A percentile compares a stretch with the other conserved stretches of the same genome.
Evolutionary conservation across 2,329 filamentous ascomycete species (phyloP).

Genomic region (Monosporascus ibericus): DNA sequence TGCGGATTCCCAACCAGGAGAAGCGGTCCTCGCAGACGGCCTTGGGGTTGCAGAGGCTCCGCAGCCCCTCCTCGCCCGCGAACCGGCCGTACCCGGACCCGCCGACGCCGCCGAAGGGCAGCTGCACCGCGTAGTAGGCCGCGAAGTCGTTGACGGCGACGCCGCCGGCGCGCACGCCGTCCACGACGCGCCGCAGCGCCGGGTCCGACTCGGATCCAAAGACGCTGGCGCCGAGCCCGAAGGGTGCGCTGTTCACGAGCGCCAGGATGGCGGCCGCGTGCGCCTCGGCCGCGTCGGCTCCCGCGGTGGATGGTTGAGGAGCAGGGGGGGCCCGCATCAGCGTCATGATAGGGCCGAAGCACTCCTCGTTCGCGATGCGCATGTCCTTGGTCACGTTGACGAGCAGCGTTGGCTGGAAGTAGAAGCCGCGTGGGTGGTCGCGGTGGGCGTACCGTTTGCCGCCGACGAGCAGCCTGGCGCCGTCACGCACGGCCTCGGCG

Average conservation of each 20-base stretch:
- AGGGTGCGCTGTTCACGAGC: constrained; percentile 78
- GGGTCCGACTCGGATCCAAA: constrained; percentile 64
- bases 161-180: constrained; percentile 74
- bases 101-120: constrained; percentile 88
- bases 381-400: constrained; percentile 83
- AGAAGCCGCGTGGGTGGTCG: constrained; percentile 71
- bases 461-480: constrained; percentile 76
- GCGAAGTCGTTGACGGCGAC: constrained; percentile 95
- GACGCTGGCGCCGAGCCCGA: constrained; percentile 82
- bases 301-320: constrained; percentile 1
- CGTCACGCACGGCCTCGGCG: constrained; percentile 66
- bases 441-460: constrained; percentile 69
- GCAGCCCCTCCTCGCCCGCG: constrained; percentile 81
- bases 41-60: constrained; percentile 82
- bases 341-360: constrained; percentile 87
- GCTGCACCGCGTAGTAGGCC: constrained; percentile 84
- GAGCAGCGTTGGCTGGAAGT: constrained; percentile 86
- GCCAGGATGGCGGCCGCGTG: constrained; percentile 55
- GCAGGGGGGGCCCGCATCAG: constrained; percentile 69
- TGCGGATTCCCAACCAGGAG: constrained; percentile 57
- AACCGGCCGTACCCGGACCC: constrained; percentile 92
- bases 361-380: constrained; percentile 83
- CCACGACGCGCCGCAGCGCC: constrained; percentile 58
- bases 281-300: background rate
- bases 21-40: constrained; percentile 73